Base-by-base conservation (phyloP, 768 basidiomycete species). In the Tephrocybe sp. region DNA sequence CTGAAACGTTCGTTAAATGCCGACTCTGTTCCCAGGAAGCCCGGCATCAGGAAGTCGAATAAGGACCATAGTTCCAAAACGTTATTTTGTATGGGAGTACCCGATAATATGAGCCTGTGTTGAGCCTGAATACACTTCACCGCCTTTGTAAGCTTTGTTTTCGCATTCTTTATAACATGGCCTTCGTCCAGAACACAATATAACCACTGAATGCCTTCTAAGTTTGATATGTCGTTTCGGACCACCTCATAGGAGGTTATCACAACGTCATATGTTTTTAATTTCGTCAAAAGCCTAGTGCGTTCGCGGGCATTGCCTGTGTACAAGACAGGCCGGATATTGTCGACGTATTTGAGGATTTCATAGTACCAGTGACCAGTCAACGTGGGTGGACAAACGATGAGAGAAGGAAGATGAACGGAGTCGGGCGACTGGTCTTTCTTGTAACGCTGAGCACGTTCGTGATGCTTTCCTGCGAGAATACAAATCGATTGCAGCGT, bases 301-400 rank as follows among this genome's bases (percentile, higher is more conserved):
- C 97, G 84, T 61, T 98, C 93, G 51, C 84, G 78, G 22, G 91
- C 80, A 51, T 87, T 87, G 19, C 97, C 97, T 7, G 87, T 87
- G 68, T 98, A 99, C 54, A 95, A 73, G 42, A 97, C 75, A 0
- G 95, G 92, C 23, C 78, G 79, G 45, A 98, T 76, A 59, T 86
- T 89, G 41, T 89, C 87, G 2, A 86, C 78, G 60, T 98, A 99
- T 63, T 97, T 98, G 42, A 86, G 75, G 53, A 98, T 88, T 71
- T 99, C 97, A 68, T 98, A 96, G 66, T 92, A 94, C 97, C 97
- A 99, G 65, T 99, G 97, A 9, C 97, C 96, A 2, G 93, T 97
- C 45, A 99, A 81, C 1, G 97, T 99, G 3, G 97, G 96, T 0
- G 97, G 97, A 61, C 97, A 99, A 49, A 98, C 72, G 57, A 99